Base-by-base conservation (phyloP, 2,329 filamentous ascomycete genomes). In the Sporothrix euskadiensis region DNA sequence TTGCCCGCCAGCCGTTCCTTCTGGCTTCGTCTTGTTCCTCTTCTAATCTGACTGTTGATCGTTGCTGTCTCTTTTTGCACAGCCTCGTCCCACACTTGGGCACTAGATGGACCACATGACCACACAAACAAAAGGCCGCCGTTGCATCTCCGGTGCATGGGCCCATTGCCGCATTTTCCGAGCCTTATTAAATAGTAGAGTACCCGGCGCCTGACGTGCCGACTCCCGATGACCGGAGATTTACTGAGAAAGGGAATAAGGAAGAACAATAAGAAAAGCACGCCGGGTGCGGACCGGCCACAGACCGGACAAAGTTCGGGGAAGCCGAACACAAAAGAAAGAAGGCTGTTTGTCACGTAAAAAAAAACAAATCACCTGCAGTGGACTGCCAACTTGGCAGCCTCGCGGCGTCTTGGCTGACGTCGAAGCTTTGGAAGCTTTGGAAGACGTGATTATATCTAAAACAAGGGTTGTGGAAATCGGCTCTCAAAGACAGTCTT, bases 21-120 rank as follows among this genome's bases (percentile, higher is more conserved):
- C 44, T 49, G 44, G 44, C 14, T 14, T 49, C 14, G 35, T n/a
- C 16, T 66, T 49, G 14, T 32, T 2, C 4, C 30, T 2, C 4
- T 30, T 14, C 19, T 5, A 3, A 4, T 49, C 39, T 66, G 4
- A 66, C 19, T 19, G 10, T 66, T 66, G 59, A 41, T 63, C 19
- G 30, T 59, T 59, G 30, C 22, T n/a, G 30, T 2, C 16, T 35
- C 32, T 35, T 61, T 35, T 35, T 61, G 63, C 63, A 49, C 63
- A 66, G 63, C 63, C 63, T 66, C 63, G 63, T 66, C 41, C 39
- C 61, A 49, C 61, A 54, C 5, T 12, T 6, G n/a, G 26, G 10
- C 52, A 22, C 52, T 26, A 3, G 22, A n/a, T 14, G n/a, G 44
- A 66, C 41, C 63, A 66, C 63, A 35, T 63, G 59, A 63, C 57